Evolutionary conservation across 2,329 filamentous ascomycete genomes (phyloP).

Genomic region (Diaporthe batatas): DNA sequence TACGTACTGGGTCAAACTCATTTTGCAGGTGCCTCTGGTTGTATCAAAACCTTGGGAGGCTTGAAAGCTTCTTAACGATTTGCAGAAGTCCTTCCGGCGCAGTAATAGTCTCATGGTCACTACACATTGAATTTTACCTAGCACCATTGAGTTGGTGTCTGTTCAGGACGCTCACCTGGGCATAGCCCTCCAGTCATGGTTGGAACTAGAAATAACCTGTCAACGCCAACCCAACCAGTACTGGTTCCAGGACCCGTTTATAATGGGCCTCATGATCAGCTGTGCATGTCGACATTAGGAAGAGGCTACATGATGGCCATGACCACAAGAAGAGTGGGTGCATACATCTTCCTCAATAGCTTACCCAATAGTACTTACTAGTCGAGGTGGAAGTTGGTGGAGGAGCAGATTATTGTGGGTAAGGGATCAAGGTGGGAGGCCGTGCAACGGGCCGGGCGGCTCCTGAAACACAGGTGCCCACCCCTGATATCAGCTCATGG

Average conservation of each 20-base stretch:
- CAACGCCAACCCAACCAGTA: too few relatives aligned
- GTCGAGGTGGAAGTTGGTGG: neutral
- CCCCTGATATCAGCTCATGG: conserved; percentile 5
- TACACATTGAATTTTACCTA: neutral
- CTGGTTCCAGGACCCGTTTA: too few relatives aligned
- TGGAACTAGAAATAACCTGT: neutral
- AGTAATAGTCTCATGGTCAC: neutral
- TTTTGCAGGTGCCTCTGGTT: neutral
- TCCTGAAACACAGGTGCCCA: conserved; percentile 17
- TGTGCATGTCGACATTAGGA: neutral
- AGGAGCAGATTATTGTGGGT: neutral
- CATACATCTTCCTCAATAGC: too few relatives aligned
- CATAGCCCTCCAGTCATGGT: neutral
- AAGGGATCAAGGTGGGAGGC: conserved; percentile 7
- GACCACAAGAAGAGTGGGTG: too few relatives aligned
- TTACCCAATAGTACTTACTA: too few relatives aligned
- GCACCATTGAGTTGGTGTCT: too few relatives aligned
- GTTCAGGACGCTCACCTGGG: neutral
- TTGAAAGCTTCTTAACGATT: too few relatives aligned
- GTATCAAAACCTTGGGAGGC: too few relatives aligned
- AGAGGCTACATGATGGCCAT: too few relatives aligned
- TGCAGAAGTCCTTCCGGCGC: neutral
- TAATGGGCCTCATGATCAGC: too few relatives aligned
- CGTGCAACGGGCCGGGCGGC: conserved; percentile 18
- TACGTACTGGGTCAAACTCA: neutral